A percentile compares a stretch with the other conserved stretches of the same genome.
These are phyloP conservation scores for Fusarium anthophilum DNA, from an alignment of 2,329 filamentous ascomycete species.

Conservation along the genomic window DNA sequence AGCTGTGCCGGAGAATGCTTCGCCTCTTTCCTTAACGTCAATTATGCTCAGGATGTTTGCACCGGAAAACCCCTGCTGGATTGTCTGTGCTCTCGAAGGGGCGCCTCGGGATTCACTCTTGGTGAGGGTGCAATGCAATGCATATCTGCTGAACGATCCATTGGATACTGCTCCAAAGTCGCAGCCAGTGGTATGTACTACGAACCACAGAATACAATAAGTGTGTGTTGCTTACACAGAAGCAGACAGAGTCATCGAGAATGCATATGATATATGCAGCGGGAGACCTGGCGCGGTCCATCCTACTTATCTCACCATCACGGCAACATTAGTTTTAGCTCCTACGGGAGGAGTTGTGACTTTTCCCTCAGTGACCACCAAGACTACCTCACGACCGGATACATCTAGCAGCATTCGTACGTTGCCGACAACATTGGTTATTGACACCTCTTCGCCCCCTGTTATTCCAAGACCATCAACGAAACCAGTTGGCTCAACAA, in stretches of 20 bases:
- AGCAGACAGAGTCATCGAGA: constrained; percentile 54
- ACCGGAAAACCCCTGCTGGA: constrained; percentile 61
- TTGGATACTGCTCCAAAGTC: constrained; percentile 61
- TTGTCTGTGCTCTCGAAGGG: constrained; percentile 71
- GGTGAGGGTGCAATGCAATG: constrained; percentile 78
- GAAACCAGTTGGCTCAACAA: constrained; percentile 1
- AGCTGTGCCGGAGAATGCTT: constrained; percentile 70
- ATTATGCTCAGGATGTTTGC: constrained; percentile 64
- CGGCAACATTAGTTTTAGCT: constrained; percentile 61
- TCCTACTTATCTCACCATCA: constrained; percentile 67
- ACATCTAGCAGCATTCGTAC: constrained; percentile 25
- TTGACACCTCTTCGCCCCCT: constrained; percentile 41
- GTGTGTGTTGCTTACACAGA: constrained; percentile 22
- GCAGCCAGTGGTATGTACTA: constrained; percentile 50
- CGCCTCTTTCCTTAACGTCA: constrained; percentile 67
- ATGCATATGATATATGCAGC: constrained; percentile 68
- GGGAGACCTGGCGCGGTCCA: constrained; percentile 58
- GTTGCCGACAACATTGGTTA: constrained; percentile 43
- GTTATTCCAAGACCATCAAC: constrained; percentile 19
- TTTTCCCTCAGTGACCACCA: constrained; percentile 40
- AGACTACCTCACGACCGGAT: constrained; percentile 4
- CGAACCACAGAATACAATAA: neutral
- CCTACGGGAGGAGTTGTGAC: constrained; percentile 44
- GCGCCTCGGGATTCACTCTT: constrained; percentile 70
- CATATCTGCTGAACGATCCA: constrained; percentile 61